Percentiles rank a stretch among this genome's conserved stretches.
phyloP scores from a whole-genome alignment of 2,329 filamentous ascomycete species.

The Stagonosporopsis vannaccii region DNA sequence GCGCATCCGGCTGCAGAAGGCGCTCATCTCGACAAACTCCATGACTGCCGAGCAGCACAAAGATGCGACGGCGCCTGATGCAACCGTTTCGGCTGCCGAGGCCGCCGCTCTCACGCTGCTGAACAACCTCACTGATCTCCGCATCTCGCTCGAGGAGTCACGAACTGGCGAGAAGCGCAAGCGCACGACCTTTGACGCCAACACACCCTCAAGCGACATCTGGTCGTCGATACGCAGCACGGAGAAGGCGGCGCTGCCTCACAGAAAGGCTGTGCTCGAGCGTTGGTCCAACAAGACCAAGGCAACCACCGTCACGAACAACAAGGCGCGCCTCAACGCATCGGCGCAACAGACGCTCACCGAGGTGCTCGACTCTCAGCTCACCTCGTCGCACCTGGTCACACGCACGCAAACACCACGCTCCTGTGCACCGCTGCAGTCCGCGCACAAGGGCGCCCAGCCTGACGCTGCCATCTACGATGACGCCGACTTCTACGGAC shows the following conservation, averaged over 20 bases:
- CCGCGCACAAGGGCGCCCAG: conserved; percentile 45
- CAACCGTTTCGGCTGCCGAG: conserved; percentile 76
- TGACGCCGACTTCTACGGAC: conserved; percentile 93
- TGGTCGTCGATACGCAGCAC: conserved; percentile 75
- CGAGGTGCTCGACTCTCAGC: conserved; percentile 72
- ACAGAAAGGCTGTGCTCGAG: conserved; percentile 77
- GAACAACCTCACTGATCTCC: conserved; percentile 77
- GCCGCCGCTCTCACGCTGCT: conserved; percentile 84
- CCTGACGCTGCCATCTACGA: conserved; percentile 72
- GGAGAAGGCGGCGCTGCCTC: conserved; percentile 66
- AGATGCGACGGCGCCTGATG: conserved; percentile 52
- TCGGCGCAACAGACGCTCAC: conserved; percentile 68
- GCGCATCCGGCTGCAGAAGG: conserved; percentile 92
- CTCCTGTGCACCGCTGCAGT: conserved; percentile 77
- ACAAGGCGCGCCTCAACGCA: conserved; percentile 66
- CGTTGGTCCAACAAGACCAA: conserved; percentile 89
- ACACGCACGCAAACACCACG: conserved; percentile 74
- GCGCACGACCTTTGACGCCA: conserved; percentile 56
- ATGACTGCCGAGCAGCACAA: conserved; percentile 35
- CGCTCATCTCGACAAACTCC: conserved; percentile 81
- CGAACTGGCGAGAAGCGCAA: conserved; percentile 68
- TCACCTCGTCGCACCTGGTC: conserved; percentile 72
- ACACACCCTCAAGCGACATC: conserved; percentile 69
- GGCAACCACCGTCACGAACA: conserved; percentile 61
- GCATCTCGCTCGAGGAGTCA: conserved; percentile 64